Conservation (phyloP, 2,329 filamentous ascomycete species). For the Ophiobolus disseminans region DNA sequence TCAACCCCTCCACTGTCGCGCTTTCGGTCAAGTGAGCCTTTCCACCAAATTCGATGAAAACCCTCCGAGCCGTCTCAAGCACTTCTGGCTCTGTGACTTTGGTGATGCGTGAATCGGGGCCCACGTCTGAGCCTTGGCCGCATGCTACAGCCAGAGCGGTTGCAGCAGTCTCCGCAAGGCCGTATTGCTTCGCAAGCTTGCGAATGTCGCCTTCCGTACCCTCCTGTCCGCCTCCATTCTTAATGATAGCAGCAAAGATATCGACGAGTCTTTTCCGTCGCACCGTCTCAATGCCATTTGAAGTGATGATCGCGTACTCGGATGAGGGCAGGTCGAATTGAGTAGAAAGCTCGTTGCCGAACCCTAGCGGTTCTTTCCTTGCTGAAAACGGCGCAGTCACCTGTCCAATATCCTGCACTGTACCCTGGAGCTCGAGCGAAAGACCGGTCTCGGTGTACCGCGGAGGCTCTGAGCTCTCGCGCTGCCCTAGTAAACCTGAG, state of each 20-base stretch:
- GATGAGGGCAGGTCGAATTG: constrained; percentile 85
- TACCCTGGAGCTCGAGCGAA: constrained; percentile 77
- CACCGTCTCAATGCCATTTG: constrained; percentile 86
- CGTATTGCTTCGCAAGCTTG: constrained; percentile 84
- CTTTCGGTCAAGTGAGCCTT: constrained; percentile 86
- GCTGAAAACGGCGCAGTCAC: constrained; percentile 71
- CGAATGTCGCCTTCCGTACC: constrained; percentile 82
- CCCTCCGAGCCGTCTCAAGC: constrained; percentile 81
- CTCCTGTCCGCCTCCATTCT: constrained; percentile 75
- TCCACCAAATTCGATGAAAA: constrained; percentile 92
- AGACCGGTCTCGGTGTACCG: constrained; percentile 79
- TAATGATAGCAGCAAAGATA: constrained; percentile 83
- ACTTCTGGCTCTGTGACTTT: constrained; percentile 81
- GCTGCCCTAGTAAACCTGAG: constrained; percentile 77
- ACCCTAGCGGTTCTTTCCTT: constrained; percentile 73
- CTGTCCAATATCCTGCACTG: constrained; percentile 78
- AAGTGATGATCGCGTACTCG: constrained; percentile 91
- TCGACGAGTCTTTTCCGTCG: constrained; percentile 86
- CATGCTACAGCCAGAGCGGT: constrained; percentile 94
- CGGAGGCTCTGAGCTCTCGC: constrained; percentile 61
- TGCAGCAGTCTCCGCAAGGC: constrained; percentile 85
- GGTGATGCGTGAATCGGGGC: constrained; percentile 72
- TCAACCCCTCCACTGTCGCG: constrained; percentile 64
- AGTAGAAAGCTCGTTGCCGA: constrained; percentile 94
- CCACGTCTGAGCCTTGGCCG: constrained; percentile 85